Conservation (phyloP, 2,329 filamentous ascomycete genomes). For the Calonectria pauciramosa region DNA sequence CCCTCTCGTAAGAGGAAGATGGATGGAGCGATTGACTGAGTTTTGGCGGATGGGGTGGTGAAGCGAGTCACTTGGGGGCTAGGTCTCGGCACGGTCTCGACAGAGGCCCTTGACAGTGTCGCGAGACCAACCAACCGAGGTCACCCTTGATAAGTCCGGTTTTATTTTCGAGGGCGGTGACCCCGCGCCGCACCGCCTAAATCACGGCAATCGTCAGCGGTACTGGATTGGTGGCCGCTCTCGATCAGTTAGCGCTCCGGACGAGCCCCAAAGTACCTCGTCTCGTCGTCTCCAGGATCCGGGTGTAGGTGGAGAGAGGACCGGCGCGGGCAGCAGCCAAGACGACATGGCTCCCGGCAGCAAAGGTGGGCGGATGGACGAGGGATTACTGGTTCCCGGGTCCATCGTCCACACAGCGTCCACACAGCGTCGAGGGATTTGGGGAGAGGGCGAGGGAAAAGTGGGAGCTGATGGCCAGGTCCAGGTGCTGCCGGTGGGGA, state of each 20-base stretch:
- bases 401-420: not conserved
- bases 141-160: conserved; percentile 43
- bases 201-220: conserved; percentile 28
- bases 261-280: conserved; percentile 12
- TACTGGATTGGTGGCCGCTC: conserved; percentile 4
- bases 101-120: conserved; percentile 20
- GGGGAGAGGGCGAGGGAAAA: conserved; percentile 11
- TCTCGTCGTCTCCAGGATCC: conserved; percentile 9
- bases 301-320: conserved; percentile 1
- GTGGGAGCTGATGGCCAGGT: not conserved
- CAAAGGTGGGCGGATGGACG: conserved; percentile 17
- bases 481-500: conserved; percentile 10
- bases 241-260: conserved; percentile 11
- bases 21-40: conserved; percentile 21
- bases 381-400: conserved; percentile 6
- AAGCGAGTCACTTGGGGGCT: conserved; percentile 2
- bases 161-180: conserved; percentile 50
- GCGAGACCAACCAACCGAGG: conserved; percentile 34
- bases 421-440: conserved; percentile 15
- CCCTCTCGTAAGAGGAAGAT: not conserved
- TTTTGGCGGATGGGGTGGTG: conserved; percentile 15
- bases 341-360: conserved; percentile 13
- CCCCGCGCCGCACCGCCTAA: conserved; percentile 45
- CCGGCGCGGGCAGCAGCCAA: conserved; percentile 1
- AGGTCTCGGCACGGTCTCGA: conserved; percentile 12